Percentiles rank a stretch among this genome's conserved stretches.
phyloP scores from a whole-genome alignment of 163 green algal species.

The Chlorella variabilis region DNA sequence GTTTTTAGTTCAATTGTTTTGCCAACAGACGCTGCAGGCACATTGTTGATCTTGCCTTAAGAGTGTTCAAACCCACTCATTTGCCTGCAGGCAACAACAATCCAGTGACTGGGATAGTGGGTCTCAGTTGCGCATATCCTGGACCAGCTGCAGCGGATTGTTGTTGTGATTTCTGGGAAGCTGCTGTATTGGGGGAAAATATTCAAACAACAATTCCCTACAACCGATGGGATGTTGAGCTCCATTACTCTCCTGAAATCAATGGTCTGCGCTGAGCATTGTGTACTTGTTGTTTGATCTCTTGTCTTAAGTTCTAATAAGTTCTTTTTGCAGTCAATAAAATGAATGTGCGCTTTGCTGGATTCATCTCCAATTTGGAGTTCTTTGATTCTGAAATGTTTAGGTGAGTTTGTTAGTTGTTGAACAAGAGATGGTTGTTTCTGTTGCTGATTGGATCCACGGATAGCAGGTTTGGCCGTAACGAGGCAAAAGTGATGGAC shows the following conservation, averaged over 20 bases:
- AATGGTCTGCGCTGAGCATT: not conserved
- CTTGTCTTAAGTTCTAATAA: too few species aligned
- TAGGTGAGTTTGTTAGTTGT: conserved; percentile 1
- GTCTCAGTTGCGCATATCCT: conserved; percentile 43
- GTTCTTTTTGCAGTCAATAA: conserved; percentile 38
- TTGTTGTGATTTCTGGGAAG: conserved; percentile 23
- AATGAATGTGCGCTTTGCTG: conserved; percentile 53
- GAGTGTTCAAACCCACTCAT: too few species aligned
- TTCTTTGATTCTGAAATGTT: conserved; percentile 55
- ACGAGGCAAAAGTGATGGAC: conserved; percentile 48
- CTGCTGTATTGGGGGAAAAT: conserved; percentile 9
- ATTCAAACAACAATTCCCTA: conserved; percentile 51
- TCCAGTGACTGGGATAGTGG: conserved; percentile 19
- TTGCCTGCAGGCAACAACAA: too few species aligned
- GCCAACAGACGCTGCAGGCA: too few species aligned
- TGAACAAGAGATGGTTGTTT: not conserved
- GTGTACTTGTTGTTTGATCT: not conserved
- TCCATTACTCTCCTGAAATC: conserved; percentile 15
- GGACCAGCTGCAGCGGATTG: not conserved
- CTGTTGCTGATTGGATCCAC: not conserved
- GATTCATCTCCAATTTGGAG: conserved; percentile 45
- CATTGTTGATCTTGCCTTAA: too few species aligned
- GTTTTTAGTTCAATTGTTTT: too few species aligned
- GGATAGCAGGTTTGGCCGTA: conserved; percentile 19
- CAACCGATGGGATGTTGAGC: conserved; percentile 64